Evolutionary conservation across 2,329 filamentous ascomycete species (phyloP), one percentile per base, ranked within the genome.

Genomic region (Penicillium hesseltinei): DNA sequence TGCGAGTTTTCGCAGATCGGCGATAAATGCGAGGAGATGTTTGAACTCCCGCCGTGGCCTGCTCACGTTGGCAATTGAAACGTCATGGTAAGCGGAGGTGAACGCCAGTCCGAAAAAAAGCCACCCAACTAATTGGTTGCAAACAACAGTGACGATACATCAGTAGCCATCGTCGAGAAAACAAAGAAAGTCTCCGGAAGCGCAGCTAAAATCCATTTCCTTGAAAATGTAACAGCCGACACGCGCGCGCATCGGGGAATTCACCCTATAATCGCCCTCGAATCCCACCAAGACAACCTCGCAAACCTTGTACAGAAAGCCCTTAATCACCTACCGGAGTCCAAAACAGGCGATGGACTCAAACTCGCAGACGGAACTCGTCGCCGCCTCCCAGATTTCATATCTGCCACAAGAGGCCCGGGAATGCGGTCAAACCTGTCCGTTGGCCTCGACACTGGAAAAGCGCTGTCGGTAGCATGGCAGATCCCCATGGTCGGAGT

Each of bases 341-440:
- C 65, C 4, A 57, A 63, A 36, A 27, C 50, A 29, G 55, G 57
- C 17, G 29, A 47, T 23, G 51, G 63, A 2, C 53, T 73, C 10
- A 57, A 47, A 5, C 49, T 66, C 1, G 56, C 59, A n/a, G 64
- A 71, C 61, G 63, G 60, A 3, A 62, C 61, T 25, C 50, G 65
- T 11, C 78, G 77, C 49, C 73, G 73, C 61, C 81, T 83, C 42
- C 91, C 91, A 0, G 90, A 97, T 75, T 89, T 97, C 61, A 81
- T 99, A n/a, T 85, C 90, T 7, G 92, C 90, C 17, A 97, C 94
- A 7, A 84, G 93, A 55, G 94, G 94, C 0, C 94, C 94, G 0
- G 94, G 94, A 21, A 96, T 97, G 90, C 79, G 84, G 31, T 82
- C 88, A 5, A 91, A 90, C 66, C 81, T 99, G 31, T 82, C 86